Evolutionary conservation across 2,329 filamentous ascomycete genomes (phyloP).

Genomic region (Nectriaceae sp.): DNA sequence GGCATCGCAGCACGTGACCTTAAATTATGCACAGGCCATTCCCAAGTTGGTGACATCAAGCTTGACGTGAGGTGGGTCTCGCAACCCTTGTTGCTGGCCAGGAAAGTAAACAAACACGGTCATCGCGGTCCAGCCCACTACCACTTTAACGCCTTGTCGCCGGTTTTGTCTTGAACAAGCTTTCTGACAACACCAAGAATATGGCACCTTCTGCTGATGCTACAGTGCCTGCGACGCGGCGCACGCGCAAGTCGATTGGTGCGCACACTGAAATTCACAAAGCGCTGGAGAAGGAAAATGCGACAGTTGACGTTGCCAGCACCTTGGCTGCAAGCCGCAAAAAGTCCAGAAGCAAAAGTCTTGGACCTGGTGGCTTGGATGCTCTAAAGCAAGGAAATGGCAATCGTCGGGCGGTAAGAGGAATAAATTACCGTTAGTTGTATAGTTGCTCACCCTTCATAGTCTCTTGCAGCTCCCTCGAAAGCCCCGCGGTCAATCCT

Average conservation of each 20-base stretch:
- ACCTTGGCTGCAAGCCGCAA: slow-evolving; percentile 53
- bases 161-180: background rate
- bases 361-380: slow-evolving; percentile 89
- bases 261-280: slow-evolving; percentile 53
- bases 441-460: slow-evolving; percentile 17
- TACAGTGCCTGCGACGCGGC: slow-evolving; percentile 58
- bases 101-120: slow-evolving; percentile 43
- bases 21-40: slow-evolving; percentile 1
- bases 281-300: slow-evolving; percentile 75
- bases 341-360: slow-evolving; percentile 91
- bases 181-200: slow-evolving; percentile 18
- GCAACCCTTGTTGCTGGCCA: slow-evolving; percentile 21
- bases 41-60: slow-evolving; percentile 8
- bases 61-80: slow-evolving; percentile 21
- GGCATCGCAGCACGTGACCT: background rate
- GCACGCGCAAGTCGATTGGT: slow-evolving; percentile 73
- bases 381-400: slow-evolving; percentile 73
- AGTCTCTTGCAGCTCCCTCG: slow-evolving; percentile 58
- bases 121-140: slow-evolving; percentile 32
- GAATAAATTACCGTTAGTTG: slow-evolving; percentile 4
- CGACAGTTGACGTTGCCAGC: slow-evolving; percentile 65
- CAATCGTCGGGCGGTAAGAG: slow-evolving; percentile 75
- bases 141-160: slow-evolving; percentile 23
- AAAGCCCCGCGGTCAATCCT: slow-evolving; percentile 69
- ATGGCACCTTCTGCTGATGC: slow-evolving; percentile 40